Evolutionary conservation across 1,284 basidiomycete species (phyloP).

Genomic region (Cryptococcus neoformans): DNA sequence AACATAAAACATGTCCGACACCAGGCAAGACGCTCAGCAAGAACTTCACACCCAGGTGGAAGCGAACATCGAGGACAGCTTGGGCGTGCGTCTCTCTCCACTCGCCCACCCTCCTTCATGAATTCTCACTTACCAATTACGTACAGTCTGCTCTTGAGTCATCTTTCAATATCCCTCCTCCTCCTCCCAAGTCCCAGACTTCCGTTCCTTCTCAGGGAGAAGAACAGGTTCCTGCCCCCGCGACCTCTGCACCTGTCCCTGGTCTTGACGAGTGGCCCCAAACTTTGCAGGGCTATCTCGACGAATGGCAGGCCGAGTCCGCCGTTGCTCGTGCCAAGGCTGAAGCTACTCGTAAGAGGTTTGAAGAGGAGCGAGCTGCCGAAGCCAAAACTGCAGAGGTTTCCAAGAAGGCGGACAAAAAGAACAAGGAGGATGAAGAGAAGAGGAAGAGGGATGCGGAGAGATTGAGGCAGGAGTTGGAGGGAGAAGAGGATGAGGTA

Average conservation of each 20-base stretch:
- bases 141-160: conserved; percentile 42
- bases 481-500: conserved; percentile 17
- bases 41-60: conserved; percentile 20
- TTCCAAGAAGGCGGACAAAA: conserved; percentile 18
- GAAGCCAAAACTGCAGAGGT: conserved; percentile 12
- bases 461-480: conserved; percentile 22
- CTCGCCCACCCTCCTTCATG: background rate
- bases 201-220: background rate
- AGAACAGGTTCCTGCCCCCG: conserved; percentile 15
- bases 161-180: conserved; percentile 44
- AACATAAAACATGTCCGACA: conserved; percentile 35
- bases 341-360: conserved; percentile 65
- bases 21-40: conserved; percentile 26
- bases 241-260: conserved; percentile 14
- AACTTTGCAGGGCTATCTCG: conserved; percentile 66
- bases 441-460: conserved; percentile 19
- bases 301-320: conserved; percentile 68
- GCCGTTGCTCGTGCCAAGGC: conserved; percentile 71
- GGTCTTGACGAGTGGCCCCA: conserved; percentile 55
- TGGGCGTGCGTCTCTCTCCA: conserved; percentile 31
- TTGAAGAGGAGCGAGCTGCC: conserved; percentile 55
- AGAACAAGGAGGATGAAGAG: conserved; percentile 23
- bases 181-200: conserved; percentile 20
- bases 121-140: background rate
- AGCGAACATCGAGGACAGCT: conserved; percentile 31